Evolutionary conservation across 805 yeast species (phyloP).

Genomic region (Kodamaea laetipori): DNA sequence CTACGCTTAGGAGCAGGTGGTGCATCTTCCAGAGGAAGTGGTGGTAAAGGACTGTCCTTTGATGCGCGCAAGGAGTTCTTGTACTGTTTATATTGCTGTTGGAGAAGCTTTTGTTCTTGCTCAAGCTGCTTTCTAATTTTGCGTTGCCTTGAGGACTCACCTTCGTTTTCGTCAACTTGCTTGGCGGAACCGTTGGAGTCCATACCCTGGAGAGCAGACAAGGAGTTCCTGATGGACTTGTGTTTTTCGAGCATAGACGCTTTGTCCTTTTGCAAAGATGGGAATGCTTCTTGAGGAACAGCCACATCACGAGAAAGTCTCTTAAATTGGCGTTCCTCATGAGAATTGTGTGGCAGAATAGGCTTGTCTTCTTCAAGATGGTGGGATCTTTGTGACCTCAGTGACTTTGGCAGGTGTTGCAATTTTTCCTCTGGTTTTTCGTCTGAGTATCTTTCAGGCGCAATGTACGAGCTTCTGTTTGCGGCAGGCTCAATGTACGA

Average conservation of each 20-base stretch:
- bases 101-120: constrained; percentile 8
- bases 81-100: constrained; percentile 9
- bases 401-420: constrained; percentile 1
- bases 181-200: constrained; percentile 6
- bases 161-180: constrained; percentile 1
- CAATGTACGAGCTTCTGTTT: background rate
- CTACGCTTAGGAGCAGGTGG: constrained; percentile 4
- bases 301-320: background rate
- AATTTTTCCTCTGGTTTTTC: no score
- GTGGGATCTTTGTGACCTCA: background rate
- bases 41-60: constrained; percentile 10
- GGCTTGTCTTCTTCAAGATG: background rate
- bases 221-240: constrained; percentile 4
- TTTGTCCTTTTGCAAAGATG: background rate
- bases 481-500: background rate
- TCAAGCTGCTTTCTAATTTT: constrained; percentile 8
- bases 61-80: constrained; percentile 7
- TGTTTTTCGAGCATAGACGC: constrained; percentile 5
- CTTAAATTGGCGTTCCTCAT: background rate
- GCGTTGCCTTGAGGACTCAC: constrained; percentile 1
- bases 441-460: background rate
- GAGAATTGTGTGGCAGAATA: background rate
- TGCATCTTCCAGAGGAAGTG: constrained; percentile 3
- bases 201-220: constrained; percentile 1
- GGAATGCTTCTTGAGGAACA: constrained; percentile 7